phyloP scores from a whole-genome alignment of 257 asterid genomes.

The Primulina huaijiensis region DNA sequence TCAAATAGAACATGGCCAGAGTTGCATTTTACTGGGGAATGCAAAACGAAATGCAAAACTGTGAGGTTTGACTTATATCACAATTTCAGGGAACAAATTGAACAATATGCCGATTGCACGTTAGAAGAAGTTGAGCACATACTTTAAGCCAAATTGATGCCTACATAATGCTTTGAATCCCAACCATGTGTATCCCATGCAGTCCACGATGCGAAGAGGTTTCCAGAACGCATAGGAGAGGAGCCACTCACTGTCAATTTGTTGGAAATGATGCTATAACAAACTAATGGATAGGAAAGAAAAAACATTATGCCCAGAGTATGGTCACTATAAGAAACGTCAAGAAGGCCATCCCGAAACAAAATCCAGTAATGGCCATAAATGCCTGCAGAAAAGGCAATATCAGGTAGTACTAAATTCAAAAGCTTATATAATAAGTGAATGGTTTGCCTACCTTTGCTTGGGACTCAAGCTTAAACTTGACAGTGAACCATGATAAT shows the following conservation, averaged over 20 bases:
- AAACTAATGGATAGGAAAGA: not conserved
- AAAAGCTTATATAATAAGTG: not conserved
- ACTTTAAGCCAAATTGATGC: not conserved
- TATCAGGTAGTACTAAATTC: not conserved
- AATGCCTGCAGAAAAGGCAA: constrained; percentile 50
- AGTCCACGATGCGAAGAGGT: not conserved
- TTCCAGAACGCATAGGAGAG: no score
- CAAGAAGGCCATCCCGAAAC: constrained; percentile 73
- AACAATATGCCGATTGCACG: not conserved
- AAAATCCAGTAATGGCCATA: constrained; percentile 52
- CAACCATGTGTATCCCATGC: no score
- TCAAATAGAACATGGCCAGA: not conserved
- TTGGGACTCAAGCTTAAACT: constrained; percentile 64
- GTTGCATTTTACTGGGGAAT: not conserved
- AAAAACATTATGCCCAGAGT: constrained; percentile 55
- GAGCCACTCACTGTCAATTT: not conserved
- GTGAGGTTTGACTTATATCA: not conserved
- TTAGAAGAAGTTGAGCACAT: not conserved
- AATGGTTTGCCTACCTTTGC: constrained; percentile 54
- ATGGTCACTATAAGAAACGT: constrained; percentile 61
- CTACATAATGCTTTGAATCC: not conserved
- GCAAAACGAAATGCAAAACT: not conserved
- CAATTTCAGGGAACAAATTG: not conserved
- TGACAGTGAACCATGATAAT: constrained; percentile 76
- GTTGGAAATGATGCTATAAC: not conserved